A percentile compares a stretch with the other conserved stretches of the same genome.
Evolutionary conservation across 805 yeast species (phyloP).

Genomic region (Wickerhamiella vanderwaltii): DNA sequence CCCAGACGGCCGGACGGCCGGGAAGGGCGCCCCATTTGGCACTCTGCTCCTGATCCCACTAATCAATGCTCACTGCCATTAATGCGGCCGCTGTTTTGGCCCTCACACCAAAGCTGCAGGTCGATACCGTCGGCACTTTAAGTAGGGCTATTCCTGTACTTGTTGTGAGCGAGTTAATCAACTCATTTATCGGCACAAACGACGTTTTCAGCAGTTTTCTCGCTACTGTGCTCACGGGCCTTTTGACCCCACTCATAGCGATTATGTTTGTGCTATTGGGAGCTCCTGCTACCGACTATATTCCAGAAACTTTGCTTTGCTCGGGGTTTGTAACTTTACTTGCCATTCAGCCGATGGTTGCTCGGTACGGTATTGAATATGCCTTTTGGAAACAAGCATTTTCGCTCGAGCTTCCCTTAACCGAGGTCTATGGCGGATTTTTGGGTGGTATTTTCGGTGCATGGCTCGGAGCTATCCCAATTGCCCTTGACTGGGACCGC

Average conservation of each 20-base stretch:
- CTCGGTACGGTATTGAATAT: slow-evolving; percentile 41
- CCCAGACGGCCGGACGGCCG: no score
- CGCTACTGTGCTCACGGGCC: slow-evolving; percentile 23
- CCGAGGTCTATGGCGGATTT: slow-evolving; percentile 30
- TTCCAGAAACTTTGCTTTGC: slow-evolving; percentile 45
- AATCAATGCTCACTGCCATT: slow-evolving; percentile 10
- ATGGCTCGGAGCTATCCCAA: slow-evolving; percentile 89
- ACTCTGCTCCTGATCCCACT: no score
- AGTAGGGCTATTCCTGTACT: neutral
- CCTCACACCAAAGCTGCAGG: neutral
- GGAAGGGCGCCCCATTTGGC: no score
- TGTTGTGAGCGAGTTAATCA: neutral
- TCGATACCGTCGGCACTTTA: neutral
- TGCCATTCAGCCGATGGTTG: slow-evolving; percentile 51
- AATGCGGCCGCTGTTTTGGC: slow-evolving; percentile 3
- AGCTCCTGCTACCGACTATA: slow-evolving; percentile 53
- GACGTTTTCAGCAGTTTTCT: slow-evolving; percentile 23
- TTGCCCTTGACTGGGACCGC: slow-evolving; percentile 96
- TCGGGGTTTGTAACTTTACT: slow-evolving; percentile 51
- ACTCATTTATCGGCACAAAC: slow-evolving; percentile 5
- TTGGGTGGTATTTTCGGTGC: slow-evolving; percentile 49
- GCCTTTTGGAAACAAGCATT: slow-evolving; percentile 32
- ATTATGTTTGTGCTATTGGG: slow-evolving; percentile 52
- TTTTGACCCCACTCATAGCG: slow-evolving; percentile 23
- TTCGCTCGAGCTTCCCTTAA: slow-evolving; percentile 22